Percentiles rank a stretch among this genome's conserved stretches.
These are phyloP conservation scores for Typha latifolia DNA, from an alignment of 176 grass and related monocot genomes.

Conservation along the genomic window DNA sequence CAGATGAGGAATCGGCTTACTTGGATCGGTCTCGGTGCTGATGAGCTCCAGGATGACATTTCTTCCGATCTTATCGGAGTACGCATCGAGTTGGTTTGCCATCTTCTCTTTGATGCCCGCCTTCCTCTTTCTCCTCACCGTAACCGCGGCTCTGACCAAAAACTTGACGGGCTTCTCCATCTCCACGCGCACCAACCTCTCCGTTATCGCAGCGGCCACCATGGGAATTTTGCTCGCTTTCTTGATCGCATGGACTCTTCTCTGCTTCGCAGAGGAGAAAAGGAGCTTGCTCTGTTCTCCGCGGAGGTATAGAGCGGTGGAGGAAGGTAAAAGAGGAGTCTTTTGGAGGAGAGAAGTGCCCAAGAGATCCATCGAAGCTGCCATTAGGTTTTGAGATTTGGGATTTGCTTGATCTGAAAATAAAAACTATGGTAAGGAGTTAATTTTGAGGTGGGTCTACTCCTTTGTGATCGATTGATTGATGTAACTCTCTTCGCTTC, in stretches of 20 bases:
- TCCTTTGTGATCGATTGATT: too few species aligned
- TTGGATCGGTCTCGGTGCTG: slow-evolving; percentile 65
- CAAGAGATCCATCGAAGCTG: neutral
- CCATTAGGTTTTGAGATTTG: neutral
- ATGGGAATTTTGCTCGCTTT: neutral
- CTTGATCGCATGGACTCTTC: neutral
- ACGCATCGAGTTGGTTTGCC: slow-evolving; percentile 58
- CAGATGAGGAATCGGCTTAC: slow-evolving; percentile 23
- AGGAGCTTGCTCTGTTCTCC: slow-evolving; percentile 1
- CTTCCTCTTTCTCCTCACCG: slow-evolving; percentile 62
- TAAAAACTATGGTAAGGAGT: too few species aligned
- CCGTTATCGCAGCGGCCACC: slow-evolving; percentile 25
- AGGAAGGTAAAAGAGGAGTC: slow-evolving; percentile 3
- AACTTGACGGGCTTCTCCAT: slow-evolving; percentile 48
- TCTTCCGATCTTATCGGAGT: slow-evolving; percentile 45
- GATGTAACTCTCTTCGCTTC: neutral
- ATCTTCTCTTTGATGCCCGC: slow-evolving; percentile 35
- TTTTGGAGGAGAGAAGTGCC: slow-evolving; percentile 4
- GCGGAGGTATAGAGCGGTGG: neutral
- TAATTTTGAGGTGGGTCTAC: neutral
- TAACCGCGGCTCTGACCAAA: slow-evolving; percentile 53
- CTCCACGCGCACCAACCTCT: slow-evolving; percentile 18
- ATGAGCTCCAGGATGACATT: slow-evolving; percentile 66
- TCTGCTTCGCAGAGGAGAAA: neutral
- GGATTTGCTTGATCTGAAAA: too few species aligned